These are phyloP conservation scores for Russula earlei DNA, from an alignment of 768 basidiomycete species.

Conservation along the genomic window DNA sequence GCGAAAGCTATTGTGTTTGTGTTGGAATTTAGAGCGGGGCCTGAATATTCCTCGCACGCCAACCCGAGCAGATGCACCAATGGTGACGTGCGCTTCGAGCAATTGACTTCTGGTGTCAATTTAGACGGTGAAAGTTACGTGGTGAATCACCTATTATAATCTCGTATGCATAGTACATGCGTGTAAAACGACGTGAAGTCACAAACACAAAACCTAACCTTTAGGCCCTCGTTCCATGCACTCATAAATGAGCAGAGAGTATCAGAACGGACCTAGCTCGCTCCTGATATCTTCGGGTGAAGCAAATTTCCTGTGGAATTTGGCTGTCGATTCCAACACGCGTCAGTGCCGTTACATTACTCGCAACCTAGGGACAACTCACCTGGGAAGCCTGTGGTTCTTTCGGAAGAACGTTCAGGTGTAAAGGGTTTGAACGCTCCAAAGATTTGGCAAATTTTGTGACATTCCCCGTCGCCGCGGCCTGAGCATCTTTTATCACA, in stretches of 20 bases:
- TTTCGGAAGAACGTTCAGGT: background rate
- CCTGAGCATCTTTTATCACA: background rate
- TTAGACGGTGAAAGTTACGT: no score
- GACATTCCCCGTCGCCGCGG: background rate
- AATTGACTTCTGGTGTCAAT: no score
- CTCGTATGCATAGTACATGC: background rate
- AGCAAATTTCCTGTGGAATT: background rate
- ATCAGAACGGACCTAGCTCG: no score
- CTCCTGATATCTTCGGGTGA: conserved; percentile 2
- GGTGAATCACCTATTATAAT: no score
- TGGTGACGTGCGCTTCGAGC: no score
- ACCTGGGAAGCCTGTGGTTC: background rate
- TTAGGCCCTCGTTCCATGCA: background rate
- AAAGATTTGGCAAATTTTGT: background rate
- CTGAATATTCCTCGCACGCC: no score
- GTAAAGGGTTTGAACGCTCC: background rate
- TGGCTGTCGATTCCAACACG: background rate
- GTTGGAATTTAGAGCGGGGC: no score
- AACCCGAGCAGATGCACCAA: no score
- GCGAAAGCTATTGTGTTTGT: no score
- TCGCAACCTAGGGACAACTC: background rate
- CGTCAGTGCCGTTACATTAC: background rate
- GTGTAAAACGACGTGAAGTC: background rate
- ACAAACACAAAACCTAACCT: background rate
- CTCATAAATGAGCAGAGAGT: no score